phyloP scores from a whole-genome alignment of 2,329 filamentous ascomycete species.

The Emergomyces pasteurianus region DNA sequence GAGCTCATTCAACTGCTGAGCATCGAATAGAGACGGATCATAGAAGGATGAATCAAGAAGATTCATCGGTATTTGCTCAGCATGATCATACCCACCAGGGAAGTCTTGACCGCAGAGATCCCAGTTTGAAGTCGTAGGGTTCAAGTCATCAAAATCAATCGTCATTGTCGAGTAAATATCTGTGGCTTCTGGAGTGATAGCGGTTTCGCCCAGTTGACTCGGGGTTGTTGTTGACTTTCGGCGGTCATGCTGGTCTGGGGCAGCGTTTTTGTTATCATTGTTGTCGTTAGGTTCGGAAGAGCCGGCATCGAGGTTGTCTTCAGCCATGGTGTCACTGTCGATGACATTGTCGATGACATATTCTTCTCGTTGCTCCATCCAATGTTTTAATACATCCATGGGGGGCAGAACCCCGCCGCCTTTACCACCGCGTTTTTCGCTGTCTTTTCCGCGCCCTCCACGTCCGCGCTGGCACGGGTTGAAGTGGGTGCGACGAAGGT shows the following conservation, averaged over 20 bases:
- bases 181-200: not conserved
- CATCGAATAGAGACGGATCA: slow-evolving; percentile 17
- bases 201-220: not conserved
- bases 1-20: slow-evolving; percentile 21
- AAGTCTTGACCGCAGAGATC: slow-evolving; percentile 12
- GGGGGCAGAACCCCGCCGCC: slow-evolving; percentile 50
- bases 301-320: not conserved
- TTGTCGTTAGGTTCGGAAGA: not conserved
- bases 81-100: slow-evolving; percentile 21
- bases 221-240: not conserved
- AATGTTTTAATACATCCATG: slow-evolving; percentile 49
- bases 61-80: slow-evolving; percentile 17
- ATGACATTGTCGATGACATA: slow-evolving; percentile 25
- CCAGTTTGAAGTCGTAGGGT: slow-evolving; percentile 14
- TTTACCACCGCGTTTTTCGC: slow-evolving; percentile 49
- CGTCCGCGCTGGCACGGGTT: slow-evolving; percentile 48
- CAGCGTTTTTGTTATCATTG: not conserved
- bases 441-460: slow-evolving; percentile 46
- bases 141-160: slow-evolving; percentile 9
- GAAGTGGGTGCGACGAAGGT: slow-evolving; percentile 81
- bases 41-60: slow-evolving; percentile 21
- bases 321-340: slow-evolving; percentile 3
- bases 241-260: not conserved
- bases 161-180: slow-evolving; percentile 12
- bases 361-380: slow-evolving; percentile 48